Evolutionary conservation across 148 eudicot genomes (phyloP).

Genomic region (Rhododendron kiyosumense): DNA sequence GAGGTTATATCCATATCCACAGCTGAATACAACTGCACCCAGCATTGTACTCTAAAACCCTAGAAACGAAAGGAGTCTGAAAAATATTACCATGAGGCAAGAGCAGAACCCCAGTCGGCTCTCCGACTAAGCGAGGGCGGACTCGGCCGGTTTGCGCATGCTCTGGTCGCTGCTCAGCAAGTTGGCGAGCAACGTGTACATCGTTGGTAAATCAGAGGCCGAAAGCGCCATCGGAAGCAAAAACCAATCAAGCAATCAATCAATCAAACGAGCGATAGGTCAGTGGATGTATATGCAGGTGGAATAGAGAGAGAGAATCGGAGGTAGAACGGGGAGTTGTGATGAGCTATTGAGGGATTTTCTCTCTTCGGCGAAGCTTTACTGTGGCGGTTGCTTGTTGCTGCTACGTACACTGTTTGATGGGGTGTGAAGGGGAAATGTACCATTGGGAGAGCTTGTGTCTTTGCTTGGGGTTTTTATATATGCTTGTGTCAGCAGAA

Average conservation of each 20-base stretch:
- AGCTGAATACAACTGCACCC: not conserved
- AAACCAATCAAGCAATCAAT: not conserved
- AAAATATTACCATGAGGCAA: conserved; percentile 51
- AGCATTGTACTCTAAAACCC: conserved; percentile 18
- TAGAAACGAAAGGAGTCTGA: conserved; percentile 18
- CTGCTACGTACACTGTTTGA: not conserved
- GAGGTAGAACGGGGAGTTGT: not conserved
- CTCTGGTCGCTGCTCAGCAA: conserved; percentile 61
- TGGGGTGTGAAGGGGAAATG: not conserved
- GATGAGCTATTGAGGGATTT: not conserved
- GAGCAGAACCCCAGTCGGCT: conserved; percentile 87
- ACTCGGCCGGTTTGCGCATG: conserved; percentile 74
- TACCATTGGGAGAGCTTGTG: not conserved
- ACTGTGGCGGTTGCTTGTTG: not conserved
- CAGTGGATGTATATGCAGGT: not conserved
- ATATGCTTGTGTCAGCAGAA: too few species aligned
- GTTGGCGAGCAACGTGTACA: conserved; percentile 71
- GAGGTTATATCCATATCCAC: not conserved
- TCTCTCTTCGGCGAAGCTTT: conserved; percentile 5
- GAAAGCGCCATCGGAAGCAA: conserved; percentile 62
- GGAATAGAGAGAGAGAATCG: not conserved
- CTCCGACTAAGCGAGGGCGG: conserved; percentile 78
- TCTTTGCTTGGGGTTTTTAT: too few species aligned
- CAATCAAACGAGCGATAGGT: not conserved
- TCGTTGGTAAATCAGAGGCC: conserved; percentile 73